A percentile compares a stretch with the other conserved stretches of the same genome.
Evolutionary conservation across 192 early-diverging fungal species (phyloP).

Genomic region (Backusella parvicylindrica): DNA sequence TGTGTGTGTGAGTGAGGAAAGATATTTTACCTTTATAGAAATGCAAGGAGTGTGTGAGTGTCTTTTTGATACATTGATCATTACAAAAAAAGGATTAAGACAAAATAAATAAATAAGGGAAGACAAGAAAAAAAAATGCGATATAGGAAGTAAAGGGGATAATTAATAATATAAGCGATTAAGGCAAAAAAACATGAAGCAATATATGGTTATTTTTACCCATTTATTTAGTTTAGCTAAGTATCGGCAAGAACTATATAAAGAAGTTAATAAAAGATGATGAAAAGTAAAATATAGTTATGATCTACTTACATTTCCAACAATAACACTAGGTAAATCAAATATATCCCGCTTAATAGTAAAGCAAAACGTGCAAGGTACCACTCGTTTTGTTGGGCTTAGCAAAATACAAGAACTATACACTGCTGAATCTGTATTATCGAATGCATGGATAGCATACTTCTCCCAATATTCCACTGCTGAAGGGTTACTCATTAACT

Average conservation of each 20-base stretch:
- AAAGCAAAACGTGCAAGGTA: slow-evolving; percentile 92
- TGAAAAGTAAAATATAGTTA: background rate
- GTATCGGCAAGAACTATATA: slow-evolving; percentile 24
- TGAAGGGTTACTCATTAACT: slow-evolving; percentile 90
- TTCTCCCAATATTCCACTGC: slow-evolving; percentile 95
- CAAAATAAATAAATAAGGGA: background rate
- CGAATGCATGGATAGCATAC: slow-evolving; percentile 88
- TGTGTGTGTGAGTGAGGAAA: background rate
- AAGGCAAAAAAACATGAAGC: background rate
- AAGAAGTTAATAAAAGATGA: background rate
- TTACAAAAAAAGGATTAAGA: background rate
- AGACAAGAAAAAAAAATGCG: background rate
- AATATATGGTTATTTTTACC: background rate
- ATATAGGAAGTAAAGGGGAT: background rate
- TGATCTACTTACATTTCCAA: slow-evolving; percentile 57
- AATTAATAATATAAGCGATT: background rate
- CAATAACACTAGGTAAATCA: slow-evolving; percentile 86
- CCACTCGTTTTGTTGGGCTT: slow-evolving; percentile 60
- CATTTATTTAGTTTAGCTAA: slow-evolving; percentile 18
- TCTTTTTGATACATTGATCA: background rate
- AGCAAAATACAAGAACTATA: slow-evolving; percentile 87
- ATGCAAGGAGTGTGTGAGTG: background rate
- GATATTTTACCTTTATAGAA: background rate
- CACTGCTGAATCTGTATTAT: slow-evolving; percentile 84
- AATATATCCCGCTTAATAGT: slow-evolving; percentile 96